Evolutionary conservation across 2,329 filamentous ascomycete species (phyloP).

Genomic region (Pseudogymnoascus sp.): DNA sequence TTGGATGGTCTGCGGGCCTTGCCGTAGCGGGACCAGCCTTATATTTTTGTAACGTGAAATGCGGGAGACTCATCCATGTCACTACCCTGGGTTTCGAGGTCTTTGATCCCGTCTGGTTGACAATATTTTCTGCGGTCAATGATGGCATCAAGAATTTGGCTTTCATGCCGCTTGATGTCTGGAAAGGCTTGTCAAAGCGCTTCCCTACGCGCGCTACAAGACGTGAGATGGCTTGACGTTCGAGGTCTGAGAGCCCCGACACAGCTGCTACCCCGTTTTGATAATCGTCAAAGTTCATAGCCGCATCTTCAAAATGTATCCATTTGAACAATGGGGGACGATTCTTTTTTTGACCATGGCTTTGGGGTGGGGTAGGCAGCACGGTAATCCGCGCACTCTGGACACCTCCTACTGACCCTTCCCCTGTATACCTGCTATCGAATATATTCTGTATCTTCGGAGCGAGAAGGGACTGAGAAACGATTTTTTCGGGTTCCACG

Average conservation of each 20-base stretch:
- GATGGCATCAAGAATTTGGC: conserved; percentile 15
- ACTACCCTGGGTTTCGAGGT: conserved; percentile 13
- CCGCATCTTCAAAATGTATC: conserved; percentile 7
- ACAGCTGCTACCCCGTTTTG: background rate
- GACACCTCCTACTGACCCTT: conserved; percentile 1
- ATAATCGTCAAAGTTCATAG: conserved; percentile 6
- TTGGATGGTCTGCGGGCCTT: conserved; percentile 32
- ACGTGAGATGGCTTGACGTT: conserved; percentile 15
- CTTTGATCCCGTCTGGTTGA: conserved; percentile 7
- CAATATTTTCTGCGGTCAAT: conserved; percentile 16
- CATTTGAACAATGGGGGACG: conserved; percentile 4
- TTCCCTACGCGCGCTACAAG: conserved; percentile 14
- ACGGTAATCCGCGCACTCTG: background rate
- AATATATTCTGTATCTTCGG: background rate
- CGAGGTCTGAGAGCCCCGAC: conserved; percentile 11
- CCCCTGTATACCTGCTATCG: conserved; percentile 5
- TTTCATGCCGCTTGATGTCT: conserved; percentile 14
- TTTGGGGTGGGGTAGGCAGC: conserved; percentile 2
- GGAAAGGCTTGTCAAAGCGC: conserved; percentile 17
- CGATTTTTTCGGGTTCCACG: background rate
- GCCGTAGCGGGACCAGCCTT: conserved; percentile 29
- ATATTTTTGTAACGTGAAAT: conserved; percentile 40
- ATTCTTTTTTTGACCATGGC: background rate
- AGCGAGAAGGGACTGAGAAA: background rate
- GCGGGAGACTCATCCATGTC: conserved; percentile 31